Base-by-base conservation (phyloP, 768 basidiomycete species). In the Amanita polypyramis region DNA sequence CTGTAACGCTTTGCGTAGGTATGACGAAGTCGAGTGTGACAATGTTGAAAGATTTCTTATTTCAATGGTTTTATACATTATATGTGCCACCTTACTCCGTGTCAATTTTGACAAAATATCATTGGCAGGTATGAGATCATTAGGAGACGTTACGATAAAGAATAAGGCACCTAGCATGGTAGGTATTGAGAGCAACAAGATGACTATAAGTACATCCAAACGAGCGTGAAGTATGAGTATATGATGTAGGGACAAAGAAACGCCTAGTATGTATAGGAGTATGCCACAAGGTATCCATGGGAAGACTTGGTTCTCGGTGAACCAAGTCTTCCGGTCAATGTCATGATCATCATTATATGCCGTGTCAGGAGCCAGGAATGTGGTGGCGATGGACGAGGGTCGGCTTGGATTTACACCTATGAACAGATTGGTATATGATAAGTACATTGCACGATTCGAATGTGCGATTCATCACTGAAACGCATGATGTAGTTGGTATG, bases 1-100 rank as follows among this genome's bases (percentile, higher is more conserved):
- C 75, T 70, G 35, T 74, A 52, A 61, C 43, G 25, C 7, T 7
- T 7, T 4, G 3, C 25, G n/a, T n/a, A 3, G 7, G 25, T 27
- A 4, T 7, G 7, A 7, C 7, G 7, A 27, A 27, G 7, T 27
- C 7, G 3, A 27, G 25, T 27, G 7, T 7, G 7, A 27, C 25
- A 4, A 7, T 27, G 3, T 7, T 27, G 25, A 27, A 4, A 7
- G 25, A 27, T 27, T 27, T 27, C 25, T 27, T 27, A 3, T 7
- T 27, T 27, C n/a, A n/a, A n/a, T n/a, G n/a, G 25, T 27, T 27
- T 7, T 4, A 27, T 27, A n/a, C 25, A 27, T 27, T 7, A 27
- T 27, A 7, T 7, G 3, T 27, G 4, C 7, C 25, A 3, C 25
- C 4, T 27, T 27, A 27, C 7, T 7, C 25, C 7, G 4, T 27